Evolutionary conservation across 2,329 filamentous ascomycete genomes (phyloP), one percentile per base, ranked within the genome.

Genomic region (Aspergillus eucalypticola): DNA sequence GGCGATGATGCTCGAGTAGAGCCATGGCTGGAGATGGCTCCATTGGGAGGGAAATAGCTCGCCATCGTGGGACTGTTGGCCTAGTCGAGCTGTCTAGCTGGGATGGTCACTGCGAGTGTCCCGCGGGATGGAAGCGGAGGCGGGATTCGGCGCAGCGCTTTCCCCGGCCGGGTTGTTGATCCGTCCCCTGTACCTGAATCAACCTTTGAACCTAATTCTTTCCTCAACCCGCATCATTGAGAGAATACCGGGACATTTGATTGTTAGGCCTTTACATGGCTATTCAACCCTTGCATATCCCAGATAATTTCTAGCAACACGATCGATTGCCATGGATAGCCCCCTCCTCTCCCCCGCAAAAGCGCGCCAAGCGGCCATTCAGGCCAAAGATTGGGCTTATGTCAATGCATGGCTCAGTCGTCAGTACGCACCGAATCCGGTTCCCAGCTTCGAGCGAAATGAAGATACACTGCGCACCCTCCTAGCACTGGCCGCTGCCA

Each of bases 351-450:
- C 85, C 2, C 85, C 85, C 5, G 84, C 84, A 6, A 87, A 87
- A 73, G 84, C 85, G 21, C 89, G 91, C 60, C 88, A 90, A 62
- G 90, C 91, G 66, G 90, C 90, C 63, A 90, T 90, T 11, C 88
- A 90, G 64, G 90, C 92, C 50, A 93, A 94, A 72, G 93, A 97
- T 77, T 98, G 94, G 94, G 88, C 88, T 58, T 92, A 90, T 66
- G 85, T 97, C 67, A 92, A 96, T 76, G 81, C 82, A 68, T 98
- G 94, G 93, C 86, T 97, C 10, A 81, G 83, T 49, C 83, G 85
- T 60, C 90, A 90, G 71, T 90, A 90, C 67, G 82, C 83, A 48
- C 84, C 85, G 29, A 85, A 84, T 49, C 73, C 83, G 0, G 79
- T 88, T 0, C 92, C 92, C 0, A 73, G 82, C 0, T 96, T 96